Conservation (phyloP, 441 rosid species). For the Hypseocharis bilobata region DNA sequence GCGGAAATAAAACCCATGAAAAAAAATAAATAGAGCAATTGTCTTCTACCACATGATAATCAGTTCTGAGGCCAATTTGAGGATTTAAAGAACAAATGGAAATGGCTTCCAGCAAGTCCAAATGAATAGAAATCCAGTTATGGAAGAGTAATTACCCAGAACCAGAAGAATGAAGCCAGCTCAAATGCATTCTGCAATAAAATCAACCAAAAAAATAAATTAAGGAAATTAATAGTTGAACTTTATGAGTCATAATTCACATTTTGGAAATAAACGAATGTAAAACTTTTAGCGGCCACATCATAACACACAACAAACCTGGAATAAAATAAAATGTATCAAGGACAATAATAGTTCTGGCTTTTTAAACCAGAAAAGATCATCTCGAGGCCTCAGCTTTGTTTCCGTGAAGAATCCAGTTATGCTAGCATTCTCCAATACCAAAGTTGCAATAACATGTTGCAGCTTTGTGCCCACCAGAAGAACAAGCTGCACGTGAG, state of each 20-base stretch:
- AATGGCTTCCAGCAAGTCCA: slow-evolving; percentile 3
- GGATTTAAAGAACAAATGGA: background rate
- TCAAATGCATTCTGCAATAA: slow-evolving; percentile 52
- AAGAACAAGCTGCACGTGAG: slow-evolving; percentile 41
- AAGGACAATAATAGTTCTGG: slow-evolving; percentile 48
- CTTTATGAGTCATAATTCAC: too few relatives aligned
- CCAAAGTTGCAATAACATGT: slow-evolving; percentile 58
- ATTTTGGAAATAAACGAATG: background rate
- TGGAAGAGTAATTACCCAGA: slow-evolving; percentile 55
- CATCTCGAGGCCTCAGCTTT: slow-evolving; percentile 50
- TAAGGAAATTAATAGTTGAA: background rate
- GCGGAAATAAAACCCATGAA: slow-evolving; percentile 3
- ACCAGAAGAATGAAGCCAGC: slow-evolving; percentile 90
- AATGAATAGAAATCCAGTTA: slow-evolving; percentile 13
- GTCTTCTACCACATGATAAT: too few relatives aligned
- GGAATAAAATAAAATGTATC: slow-evolving; percentile 56
- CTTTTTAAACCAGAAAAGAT: slow-evolving; percentile 60
- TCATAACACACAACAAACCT: slow-evolving; percentile 35
- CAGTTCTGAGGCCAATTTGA: too few relatives aligned
- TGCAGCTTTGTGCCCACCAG: slow-evolving; percentile 54
- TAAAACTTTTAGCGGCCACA: background rate
- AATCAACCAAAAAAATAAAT: slow-evolving; percentile 12
- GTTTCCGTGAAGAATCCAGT: slow-evolving; percentile 31
- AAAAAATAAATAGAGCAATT: background rate
- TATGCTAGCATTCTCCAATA: slow-evolving; percentile 47